Evolutionary conservation across 106 monocot species (phyloP).

Genomic region (Allium cepa): DNA sequence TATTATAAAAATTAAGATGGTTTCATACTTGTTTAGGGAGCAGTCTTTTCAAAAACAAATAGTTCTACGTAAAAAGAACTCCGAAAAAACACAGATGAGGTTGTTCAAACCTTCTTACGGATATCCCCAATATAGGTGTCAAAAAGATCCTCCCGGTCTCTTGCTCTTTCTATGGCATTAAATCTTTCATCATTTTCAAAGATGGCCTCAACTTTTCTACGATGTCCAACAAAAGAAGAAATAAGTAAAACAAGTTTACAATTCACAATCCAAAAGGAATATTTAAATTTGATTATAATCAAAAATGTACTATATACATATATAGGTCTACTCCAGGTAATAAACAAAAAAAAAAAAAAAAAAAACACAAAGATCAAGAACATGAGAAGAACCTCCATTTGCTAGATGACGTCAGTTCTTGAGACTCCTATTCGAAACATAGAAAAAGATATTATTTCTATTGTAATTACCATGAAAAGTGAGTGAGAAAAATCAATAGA

Average conservation of each 20-base stretch:
- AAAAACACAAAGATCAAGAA: neutral
- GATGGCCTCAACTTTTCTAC: conserved; percentile 73
- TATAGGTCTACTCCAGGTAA: neutral
- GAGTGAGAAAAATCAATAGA: neutral
- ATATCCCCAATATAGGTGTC: conserved; percentile 64
- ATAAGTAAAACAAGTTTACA: neutral
- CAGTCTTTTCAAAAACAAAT: no score
- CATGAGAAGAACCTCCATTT: conserved; percentile 54
- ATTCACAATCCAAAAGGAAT: no score
- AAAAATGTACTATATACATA: neutral
- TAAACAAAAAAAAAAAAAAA: no score
- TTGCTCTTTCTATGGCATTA: conserved; percentile 60
- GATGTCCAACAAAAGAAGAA: neutral
- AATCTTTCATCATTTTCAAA: conserved; percentile 88
- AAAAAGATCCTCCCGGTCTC: conserved; percentile 91
- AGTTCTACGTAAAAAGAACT: no score
- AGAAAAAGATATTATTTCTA: neutral
- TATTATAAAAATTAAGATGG: no score
- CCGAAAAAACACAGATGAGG: no score
- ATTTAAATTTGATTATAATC: neutral
- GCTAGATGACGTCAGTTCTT: conserved; percentile 72
- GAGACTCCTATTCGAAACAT: conserved; percentile 47
- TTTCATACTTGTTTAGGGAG: no score
- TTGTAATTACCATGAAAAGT: neutral
- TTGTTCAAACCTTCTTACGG: conserved; percentile 59